phyloP scores from a whole-genome alignment of 305 asterid species.

The Andrographis paniculata region DNA sequence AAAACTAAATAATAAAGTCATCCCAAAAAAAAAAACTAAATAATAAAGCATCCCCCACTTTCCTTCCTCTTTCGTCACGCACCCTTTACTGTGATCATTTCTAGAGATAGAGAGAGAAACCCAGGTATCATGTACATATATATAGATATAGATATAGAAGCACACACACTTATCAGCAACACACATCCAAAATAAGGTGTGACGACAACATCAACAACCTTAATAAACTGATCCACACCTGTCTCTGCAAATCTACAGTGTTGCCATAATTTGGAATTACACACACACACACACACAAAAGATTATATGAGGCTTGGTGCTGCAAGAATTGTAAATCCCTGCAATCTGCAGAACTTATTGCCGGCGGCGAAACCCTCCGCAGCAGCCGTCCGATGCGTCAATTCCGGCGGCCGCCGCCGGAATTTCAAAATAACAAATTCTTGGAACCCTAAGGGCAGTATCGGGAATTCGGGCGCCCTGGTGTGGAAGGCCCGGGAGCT shows the following conservation, averaged over 20 bases:
- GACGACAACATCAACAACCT: neutral
- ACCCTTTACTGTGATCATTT: neutral
- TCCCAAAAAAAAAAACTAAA: neutral
- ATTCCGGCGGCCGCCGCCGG: neutral
- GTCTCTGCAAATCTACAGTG: neutral
- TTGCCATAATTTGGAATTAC: too few species aligned
- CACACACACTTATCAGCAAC: neutral
- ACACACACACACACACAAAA: too few species aligned
- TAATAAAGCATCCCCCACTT: slow-evolving; percentile 14
- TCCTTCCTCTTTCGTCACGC: slow-evolving; percentile 24
- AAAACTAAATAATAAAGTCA: too few species aligned
- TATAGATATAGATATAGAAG: neutral
- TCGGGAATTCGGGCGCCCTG: neutral
- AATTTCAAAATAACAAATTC: slow-evolving; percentile 18
- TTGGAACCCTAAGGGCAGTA: slow-evolving; percentile 17
- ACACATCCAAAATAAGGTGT: neutral
- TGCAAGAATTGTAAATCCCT: slow-evolving; percentile 18
- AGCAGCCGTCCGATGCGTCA: too few species aligned
- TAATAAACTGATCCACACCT: neutral
- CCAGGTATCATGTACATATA: too few species aligned
- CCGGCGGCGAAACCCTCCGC: neutral
- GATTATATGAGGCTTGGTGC: slow-evolving; percentile 27
- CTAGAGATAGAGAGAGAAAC: too few species aligned
- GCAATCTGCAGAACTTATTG: slow-evolving; percentile 13
- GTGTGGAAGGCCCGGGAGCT: slow-evolving; percentile 20